Base-by-base conservation (phyloP, 2,329 filamentous ascomycete genomes). In the Mariannaea elegans region DNA sequence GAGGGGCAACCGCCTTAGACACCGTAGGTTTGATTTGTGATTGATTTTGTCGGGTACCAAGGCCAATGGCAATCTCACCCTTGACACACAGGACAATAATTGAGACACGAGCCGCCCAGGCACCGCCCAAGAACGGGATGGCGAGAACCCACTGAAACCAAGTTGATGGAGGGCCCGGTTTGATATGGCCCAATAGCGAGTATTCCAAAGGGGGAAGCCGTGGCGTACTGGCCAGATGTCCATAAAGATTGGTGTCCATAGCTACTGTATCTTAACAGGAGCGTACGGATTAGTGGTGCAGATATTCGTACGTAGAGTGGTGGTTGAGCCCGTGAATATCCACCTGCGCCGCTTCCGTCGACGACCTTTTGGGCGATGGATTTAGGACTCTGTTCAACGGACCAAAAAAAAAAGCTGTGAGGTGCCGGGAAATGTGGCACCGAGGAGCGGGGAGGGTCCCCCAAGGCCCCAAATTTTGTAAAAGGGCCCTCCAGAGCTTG, bases 1-100 rank as follows among this genome's bases (percentile, higher is more conserved):
- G 10, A 10, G 10, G 32, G n/a, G 59, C 61, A 66, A 65, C 59
- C 51, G 58, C 51, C 55, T 53, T 55, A 59, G 49, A 55, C 31
- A 36, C n/a, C n/a, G n/a, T n/a, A n/a, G 34, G 49, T 36, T 48
- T 41, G 49, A 48, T 41, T 36, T 45, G 9, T 49, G 56, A 59
- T 44, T 53, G 49, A 54, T 47, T 29, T 44, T 32, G 32, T 45
- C 42, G 44, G 39, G 39, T 57, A 50, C 31, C 42, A 36, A 51
- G 31, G 44, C 19, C 38, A 38, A 27, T 24, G 47, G 19, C 7
- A 54, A 47, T 45, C 59, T 65, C 59, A 59, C 47, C 27, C 21
- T 29, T 46, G 39, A 59, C 42, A 38, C 36, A 18, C 27, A 14
- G 23, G 31, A 39, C 45, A 42, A 18, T 44, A 44, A n/a, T 29